phyloP scores from a whole-genome alignment of 768 basidiomycete genomes.

The Panaeolus cyanescens region DNA sequence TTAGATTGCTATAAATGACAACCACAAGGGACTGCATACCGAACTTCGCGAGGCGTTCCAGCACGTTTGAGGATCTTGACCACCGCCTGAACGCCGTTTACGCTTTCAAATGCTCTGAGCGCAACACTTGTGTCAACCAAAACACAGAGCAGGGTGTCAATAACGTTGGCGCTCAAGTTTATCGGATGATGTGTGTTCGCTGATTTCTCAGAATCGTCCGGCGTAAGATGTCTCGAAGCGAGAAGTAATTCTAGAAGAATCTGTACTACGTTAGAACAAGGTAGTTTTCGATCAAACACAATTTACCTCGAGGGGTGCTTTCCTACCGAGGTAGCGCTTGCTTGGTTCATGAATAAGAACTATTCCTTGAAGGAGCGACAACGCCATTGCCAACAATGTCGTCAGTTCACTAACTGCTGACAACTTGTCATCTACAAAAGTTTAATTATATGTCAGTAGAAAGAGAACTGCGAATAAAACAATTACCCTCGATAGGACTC shows the following conservation, averaged over 20 bases:
- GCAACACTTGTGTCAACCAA: constrained; percentile 84
- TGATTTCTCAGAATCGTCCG: constrained; percentile 25
- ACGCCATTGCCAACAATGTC: constrained; percentile 55
- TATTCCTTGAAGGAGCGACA: constrained; percentile 79
- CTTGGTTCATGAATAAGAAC: constrained; percentile 66
- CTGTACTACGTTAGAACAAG: constrained; percentile 34
- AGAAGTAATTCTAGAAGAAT: constrained; percentile 72
- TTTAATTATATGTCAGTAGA: neutral
- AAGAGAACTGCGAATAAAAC: neutral
- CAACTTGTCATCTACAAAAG: constrained; percentile 35
- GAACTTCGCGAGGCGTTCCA: constrained; percentile 82
- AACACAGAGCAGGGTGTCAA: constrained; percentile 86
- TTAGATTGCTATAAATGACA: neutral
- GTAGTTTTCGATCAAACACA: neutral
- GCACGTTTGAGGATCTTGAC: constrained; percentile 89
- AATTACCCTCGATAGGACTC: constrained; percentile 47
- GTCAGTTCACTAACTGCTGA: constrained; percentile 50
- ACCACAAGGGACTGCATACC: constrained; percentile 48
- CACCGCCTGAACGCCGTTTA: constrained; percentile 75
- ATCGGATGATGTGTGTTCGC: constrained; percentile 21
- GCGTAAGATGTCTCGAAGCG: constrained; percentile 63
- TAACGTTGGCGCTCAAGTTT: constrained; percentile 68
- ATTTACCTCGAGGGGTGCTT: constrained; percentile 67
- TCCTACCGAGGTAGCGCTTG: constrained; percentile 71
- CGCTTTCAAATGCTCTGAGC: constrained; percentile 77